Percentiles rank a stretch among this genome's conserved stretches.
phyloP scores from a whole-genome alignment of 2,329 filamentous ascomycete genomes.

The Bisporella sp. region DNA sequence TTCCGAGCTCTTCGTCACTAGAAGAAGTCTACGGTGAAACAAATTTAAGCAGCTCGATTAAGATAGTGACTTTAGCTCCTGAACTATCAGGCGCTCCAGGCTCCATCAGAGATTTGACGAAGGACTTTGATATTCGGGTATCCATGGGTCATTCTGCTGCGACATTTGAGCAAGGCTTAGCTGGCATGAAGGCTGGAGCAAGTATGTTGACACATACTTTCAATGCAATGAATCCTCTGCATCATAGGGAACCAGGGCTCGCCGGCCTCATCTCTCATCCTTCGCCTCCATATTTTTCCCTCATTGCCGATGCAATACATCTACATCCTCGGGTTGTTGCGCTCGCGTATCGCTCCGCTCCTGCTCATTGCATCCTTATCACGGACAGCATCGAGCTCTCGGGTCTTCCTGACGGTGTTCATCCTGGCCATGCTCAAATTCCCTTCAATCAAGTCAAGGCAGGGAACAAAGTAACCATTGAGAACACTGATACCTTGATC shows the following conservation, averaged over 20 bases:
- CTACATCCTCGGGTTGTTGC: constrained; percentile 42
- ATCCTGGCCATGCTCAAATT: constrained; percentile 46
- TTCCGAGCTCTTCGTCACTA: constrained; percentile 14
- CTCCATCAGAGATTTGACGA: constrained; percentile 35
- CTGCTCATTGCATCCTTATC: constrained; percentile 41
- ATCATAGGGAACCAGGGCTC: constrained; percentile 44
- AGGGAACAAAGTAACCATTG: constrained; percentile 42
- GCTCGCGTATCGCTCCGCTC: constrained; percentile 40
- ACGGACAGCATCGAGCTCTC: constrained; percentile 49
- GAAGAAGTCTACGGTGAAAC: constrained; percentile 37
- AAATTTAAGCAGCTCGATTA: constrained; percentile 34
- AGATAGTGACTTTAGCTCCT: constrained; percentile 45
- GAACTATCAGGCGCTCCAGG: constrained; percentile 36
- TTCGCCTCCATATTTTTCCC: constrained; percentile 36
- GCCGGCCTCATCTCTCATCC: constrained; percentile 33
- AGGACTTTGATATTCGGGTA: constrained; percentile 20
- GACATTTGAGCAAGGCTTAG: constrained; percentile 36
- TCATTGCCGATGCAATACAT: constrained; percentile 48
- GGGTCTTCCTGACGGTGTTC: constrained; percentile 41
- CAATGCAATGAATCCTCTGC: constrained; percentile 45
- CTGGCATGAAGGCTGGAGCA: constrained; percentile 40
- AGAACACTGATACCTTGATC: constrained; percentile 45
- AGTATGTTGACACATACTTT: constrained; percentile 46
- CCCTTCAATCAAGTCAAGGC: constrained; percentile 40
- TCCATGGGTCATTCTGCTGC: constrained; percentile 39